Evolutionary conservation across 257 asterid genomes (phyloP), one percentile per base, ranked within the genome.

Genomic region (Scutellaria galericulata): DNA sequence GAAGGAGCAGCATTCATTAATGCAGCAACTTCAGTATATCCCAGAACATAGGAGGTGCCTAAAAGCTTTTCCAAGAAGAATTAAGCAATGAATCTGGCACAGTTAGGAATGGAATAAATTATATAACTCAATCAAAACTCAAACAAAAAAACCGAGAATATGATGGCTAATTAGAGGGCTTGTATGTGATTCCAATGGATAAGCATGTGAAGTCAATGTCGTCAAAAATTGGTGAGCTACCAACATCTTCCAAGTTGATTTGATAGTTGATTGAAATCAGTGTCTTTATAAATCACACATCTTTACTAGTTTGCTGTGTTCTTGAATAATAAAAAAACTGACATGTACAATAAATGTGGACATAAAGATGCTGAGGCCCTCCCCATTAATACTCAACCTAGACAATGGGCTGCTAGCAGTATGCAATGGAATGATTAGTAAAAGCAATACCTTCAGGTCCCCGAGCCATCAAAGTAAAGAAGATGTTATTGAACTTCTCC

Each of bases 391-490:
- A 60, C 47, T 9, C 59, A 42, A 35, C 39, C 54, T 13, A 55
- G 35, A 45, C 10, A 69, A 40, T 20, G 46, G 62, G 64, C 71
- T 22, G 65, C 37, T 61, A 53, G 63, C 75, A 45, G 40, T n/a
- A 76, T 59, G 72, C 27, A 64, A 68, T 22, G 68, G 60, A 73
- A 64, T 42, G 13, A 45, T 14, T 9, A 53, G 76, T 42, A n/a
- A 68, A 64, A 57, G 60, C 68, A 64, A 18, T 85, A 90, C 97
- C 97, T 59, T 84, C 93, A 78, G 97, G 93, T 75, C 96, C 97
- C 20, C 93, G 88, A 71, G 97, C 87, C 96, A 90, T 88, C 88
- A 88, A 79, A 66, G 97, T 90, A 18, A 89, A 90, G 84, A 91
- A 89, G 74, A 87, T 85, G 79, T 84, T 89, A 60, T 91, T 91